These are phyloP conservation scores for Fraxinus xanthoxyloides DNA, from an alignment of 305 asterid genomes.

Conservation along the genomic window DNA sequence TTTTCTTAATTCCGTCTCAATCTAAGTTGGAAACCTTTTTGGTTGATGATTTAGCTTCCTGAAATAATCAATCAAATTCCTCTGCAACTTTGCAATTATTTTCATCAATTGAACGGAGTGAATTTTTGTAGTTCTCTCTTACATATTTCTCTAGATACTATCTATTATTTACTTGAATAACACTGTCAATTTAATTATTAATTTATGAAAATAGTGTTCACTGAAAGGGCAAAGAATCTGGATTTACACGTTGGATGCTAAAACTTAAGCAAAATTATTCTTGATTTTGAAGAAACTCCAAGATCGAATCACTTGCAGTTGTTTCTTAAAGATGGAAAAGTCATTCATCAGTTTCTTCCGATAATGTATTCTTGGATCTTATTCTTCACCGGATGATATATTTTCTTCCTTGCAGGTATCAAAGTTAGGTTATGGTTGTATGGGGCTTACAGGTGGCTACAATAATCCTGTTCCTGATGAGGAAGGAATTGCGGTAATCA, in stretches of 20 bases:
- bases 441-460: conserved; percentile 52
- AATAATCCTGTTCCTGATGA: conserved; percentile 39
- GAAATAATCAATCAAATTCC: not conserved
- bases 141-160: not conserved
- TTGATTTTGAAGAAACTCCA: not conserved
- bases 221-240: not conserved
- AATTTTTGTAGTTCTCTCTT: not conserved
- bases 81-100: not conserved
- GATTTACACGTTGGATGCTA: too few relatives aligned
- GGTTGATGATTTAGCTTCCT: not conserved
- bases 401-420: conserved; percentile 34
- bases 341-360: not conserved
- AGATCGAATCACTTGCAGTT: not conserved
- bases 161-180: not conserved
- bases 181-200: not conserved
- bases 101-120: not conserved
- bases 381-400: not conserved
- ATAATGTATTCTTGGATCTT: not conserved
- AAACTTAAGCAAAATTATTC: not conserved
- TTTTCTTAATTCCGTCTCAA: not conserved
- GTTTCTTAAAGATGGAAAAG: not conserved
- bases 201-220: too few relatives aligned
- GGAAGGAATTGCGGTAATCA: conserved; percentile 43
- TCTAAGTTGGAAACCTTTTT: not conserved
- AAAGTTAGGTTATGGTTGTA: conserved; percentile 54